phyloP scores from a whole-genome alignment of 768 basidiomycete species.

The Rossbeevera mucosa region DNA sequence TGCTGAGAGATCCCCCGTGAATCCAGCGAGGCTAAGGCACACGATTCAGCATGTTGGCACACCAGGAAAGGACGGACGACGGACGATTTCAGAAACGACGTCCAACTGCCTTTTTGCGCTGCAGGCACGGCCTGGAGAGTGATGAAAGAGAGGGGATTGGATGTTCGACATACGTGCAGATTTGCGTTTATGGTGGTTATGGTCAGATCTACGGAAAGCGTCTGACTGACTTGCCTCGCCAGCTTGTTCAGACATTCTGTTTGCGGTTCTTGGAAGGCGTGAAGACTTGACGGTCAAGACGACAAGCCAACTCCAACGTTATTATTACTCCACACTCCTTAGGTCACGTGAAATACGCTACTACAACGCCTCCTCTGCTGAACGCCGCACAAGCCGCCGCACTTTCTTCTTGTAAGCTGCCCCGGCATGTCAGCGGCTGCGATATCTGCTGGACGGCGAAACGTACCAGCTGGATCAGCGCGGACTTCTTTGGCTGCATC shows the following conservation, averaged over 20 bases:
- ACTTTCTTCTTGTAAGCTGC: constrained; percentile 95
- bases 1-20: constrained; percentile 84
- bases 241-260: constrained; percentile 37
- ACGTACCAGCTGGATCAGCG: constrained; percentile 55
- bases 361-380: constrained; percentile 87
- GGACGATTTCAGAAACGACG: constrained; percentile 86
- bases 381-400: constrained; percentile 76
- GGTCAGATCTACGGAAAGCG: constrained; percentile 21
- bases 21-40: constrained; percentile 63
- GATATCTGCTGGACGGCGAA: background rate
- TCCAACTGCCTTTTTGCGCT: constrained; percentile 83
- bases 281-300: constrained; percentile 8
- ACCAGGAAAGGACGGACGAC: constrained; percentile 26
- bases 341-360: constrained; percentile 30
- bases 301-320: background rate
- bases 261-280: background rate
- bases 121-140: constrained; percentile 63
- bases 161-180: constrained; percentile 35
- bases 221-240: constrained; percentile 35
- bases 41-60: background rate
- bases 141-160: constrained; percentile 18
- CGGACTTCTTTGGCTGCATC: constrained; percentile 91
- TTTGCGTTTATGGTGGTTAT: constrained; percentile 22
- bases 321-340: background rate
- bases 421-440: constrained; percentile 16